A percentile compares a stretch with the other conserved stretches of the same genome.
Evolutionary conservation across 2,329 filamentous ascomycete genomes (phyloP).

Genomic region (Arthrobotrys conoides): DNA sequence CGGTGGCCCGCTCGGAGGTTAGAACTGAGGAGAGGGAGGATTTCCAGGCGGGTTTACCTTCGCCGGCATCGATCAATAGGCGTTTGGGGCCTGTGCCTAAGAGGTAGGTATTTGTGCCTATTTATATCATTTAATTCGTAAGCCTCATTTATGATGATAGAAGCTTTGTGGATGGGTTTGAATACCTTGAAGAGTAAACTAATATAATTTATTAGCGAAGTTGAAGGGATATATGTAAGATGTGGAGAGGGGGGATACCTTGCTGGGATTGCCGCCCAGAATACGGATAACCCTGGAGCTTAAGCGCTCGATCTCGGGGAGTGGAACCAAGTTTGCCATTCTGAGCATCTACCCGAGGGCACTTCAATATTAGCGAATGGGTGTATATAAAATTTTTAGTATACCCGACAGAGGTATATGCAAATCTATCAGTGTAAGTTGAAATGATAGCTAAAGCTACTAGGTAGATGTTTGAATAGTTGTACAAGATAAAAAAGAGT

Average conservation of each 20-base stretch:
- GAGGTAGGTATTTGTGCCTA: constrained; percentile 93
- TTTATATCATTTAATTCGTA: constrained; percentile 24
- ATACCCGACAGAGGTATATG: neutral
- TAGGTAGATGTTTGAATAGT: neutral
- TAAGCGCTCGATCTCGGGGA: constrained; percentile 82
- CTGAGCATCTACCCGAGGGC: constrained; percentile 72
- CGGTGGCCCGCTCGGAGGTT: constrained; percentile 75
- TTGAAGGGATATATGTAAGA: neutral
- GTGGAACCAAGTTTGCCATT: constrained; percentile 70
- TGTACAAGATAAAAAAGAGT: constrained; percentile 2
- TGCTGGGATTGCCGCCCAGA: constrained; percentile 90
- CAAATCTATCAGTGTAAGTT: neutral
- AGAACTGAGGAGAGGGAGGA: constrained; percentile 76
- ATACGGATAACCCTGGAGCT: constrained; percentile 85
- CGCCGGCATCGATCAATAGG: constrained; percentile 90
- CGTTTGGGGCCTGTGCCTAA: constrained; percentile 81
- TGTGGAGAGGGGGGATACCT: constrained; percentile 70
- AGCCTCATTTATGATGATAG: neutral
- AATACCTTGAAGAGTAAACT: constrained; percentile 76
- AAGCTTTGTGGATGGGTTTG: constrained; percentile 29
- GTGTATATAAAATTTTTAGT: neutral
- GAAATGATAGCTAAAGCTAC: neutral
- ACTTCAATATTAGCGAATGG: constrained; percentile 3
- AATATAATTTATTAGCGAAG: constrained; percentile 38
- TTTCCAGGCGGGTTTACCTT: constrained; percentile 83